These are phyloP conservation scores for Aspergillus fructus DNA, from an alignment of 2,329 filamentous ascomycete genomes.

Conservation along the genomic window DNA sequence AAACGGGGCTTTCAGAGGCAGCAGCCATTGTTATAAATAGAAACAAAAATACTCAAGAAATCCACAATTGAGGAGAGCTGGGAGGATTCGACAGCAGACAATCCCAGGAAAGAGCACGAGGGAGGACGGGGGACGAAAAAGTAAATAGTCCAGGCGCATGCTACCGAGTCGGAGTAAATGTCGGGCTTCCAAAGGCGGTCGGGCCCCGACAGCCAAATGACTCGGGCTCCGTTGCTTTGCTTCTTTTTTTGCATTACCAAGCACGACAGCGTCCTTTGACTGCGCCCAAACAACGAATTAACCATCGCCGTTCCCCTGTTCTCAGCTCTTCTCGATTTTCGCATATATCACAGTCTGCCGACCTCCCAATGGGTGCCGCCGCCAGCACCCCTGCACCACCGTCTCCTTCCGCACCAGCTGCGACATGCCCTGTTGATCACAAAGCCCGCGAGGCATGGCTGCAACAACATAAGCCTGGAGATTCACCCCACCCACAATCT, in stretches of 20 bases:
- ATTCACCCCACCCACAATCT: slow-evolving; percentile 34
- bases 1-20: slow-evolving; percentile 54
- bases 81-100: slow-evolving; percentile 7
- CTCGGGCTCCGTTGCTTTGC: neutral
- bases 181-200: slow-evolving; percentile 10
- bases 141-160: slow-evolving; percentile 4
- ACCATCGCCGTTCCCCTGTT: neutral
- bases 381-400: slow-evolving; percentile 34
- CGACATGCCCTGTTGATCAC: slow-evolving; percentile 83
- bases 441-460: slow-evolving; percentile 88
- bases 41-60: neutral
- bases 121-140: slow-evolving; percentile 10
- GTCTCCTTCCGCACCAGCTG: slow-evolving; percentile 26
- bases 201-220: neutral
- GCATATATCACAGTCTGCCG: neutral
- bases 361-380: slow-evolving; percentile 35
- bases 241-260: slow-evolving; percentile 10
- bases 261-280: neutral
- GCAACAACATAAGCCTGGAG: slow-evolving; percentile 45
- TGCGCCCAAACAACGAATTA: neutral
- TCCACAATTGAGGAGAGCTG: neutral
- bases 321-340: neutral
- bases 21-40: slow-evolving; percentile 30
- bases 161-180: slow-evolving; percentile 10
- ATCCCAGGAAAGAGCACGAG: neutral